These are phyloP conservation scores for Cucumis hystrix DNA, from an alignment of 306 rosid genomes.

Conservation along the genomic window DNA sequence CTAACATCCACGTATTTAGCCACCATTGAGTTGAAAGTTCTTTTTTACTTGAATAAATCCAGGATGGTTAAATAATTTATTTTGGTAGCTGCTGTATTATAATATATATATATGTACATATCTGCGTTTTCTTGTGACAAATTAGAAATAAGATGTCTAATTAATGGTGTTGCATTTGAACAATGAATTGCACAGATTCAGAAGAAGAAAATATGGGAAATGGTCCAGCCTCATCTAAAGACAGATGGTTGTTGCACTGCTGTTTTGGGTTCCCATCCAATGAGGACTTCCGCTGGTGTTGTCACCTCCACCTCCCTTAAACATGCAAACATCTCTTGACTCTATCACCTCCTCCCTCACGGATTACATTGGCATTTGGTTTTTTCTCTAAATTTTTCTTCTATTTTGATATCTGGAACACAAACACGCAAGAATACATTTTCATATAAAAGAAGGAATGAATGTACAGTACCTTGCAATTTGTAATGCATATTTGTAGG, in stretches of 20 bases:
- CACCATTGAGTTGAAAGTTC: neutral
- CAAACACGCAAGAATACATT: neutral
- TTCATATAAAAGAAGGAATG: neutral
- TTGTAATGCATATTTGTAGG: neutral
- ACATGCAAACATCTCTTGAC: neutral
- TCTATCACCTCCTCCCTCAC: neutral
- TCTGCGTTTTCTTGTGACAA: no score
- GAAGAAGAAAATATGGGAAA: constrained; percentile 62
- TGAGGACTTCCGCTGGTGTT: constrained; percentile 46
- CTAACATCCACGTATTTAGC: neutral
- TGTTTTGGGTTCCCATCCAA: constrained; percentile 29
- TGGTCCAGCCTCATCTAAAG: constrained; percentile 60
- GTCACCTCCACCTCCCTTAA: constrained; percentile 14
- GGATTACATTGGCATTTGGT: neutral
- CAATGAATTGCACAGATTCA: constrained; percentile 26
- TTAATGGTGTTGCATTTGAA: neutral
- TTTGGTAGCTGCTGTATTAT: neutral
- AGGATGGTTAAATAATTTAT: neutral
- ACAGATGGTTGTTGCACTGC: constrained; percentile 43
- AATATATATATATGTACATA: no score
- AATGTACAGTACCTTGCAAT: neutral
- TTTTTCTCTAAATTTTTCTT: neutral
- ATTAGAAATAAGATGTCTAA: neutral
- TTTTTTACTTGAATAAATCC: neutral
- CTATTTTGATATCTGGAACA: neutral